A percentile compares a stretch with the other conserved stretches of the same genome.
phyloP scores from a whole-genome alignment of 2,329 filamentous ascomycete genomes.

The Phaeosphaeriaceae sp. region DNA sequence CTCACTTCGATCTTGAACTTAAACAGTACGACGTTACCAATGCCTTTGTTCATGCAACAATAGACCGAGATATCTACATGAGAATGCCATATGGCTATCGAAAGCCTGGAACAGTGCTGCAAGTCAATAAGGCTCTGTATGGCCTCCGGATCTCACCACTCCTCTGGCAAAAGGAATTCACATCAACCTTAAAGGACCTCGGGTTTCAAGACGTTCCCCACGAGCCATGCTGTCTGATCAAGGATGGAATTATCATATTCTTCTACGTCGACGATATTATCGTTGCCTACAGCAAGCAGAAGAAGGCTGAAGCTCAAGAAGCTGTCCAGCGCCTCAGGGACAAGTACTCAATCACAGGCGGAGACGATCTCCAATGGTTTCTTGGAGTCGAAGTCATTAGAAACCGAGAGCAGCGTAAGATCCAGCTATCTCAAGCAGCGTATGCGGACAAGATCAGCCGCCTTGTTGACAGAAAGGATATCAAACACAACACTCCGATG shows the following conservation, averaged over 20 bases:
- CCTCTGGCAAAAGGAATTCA: too few species aligned
- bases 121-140: too few species aligned
- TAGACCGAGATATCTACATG: too few species aligned
- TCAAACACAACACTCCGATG: neutral
- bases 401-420: neutral
- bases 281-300: too few species aligned
- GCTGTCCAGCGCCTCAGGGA: neutral
- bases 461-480: neutral
- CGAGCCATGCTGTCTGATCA: conserved; percentile 1
- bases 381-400: too few species aligned
- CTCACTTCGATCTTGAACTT: neutral
- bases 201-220: neutral
- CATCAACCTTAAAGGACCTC: neutral
- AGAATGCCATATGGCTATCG: too few species aligned
- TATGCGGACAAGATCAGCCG: too few species aligned
- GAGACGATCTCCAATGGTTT: conserved; percentile 1
- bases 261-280: too few species aligned
- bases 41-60: neutral
- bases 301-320: too few species aligned
- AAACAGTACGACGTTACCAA: too few species aligned
- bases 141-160: too few species aligned
- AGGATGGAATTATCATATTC: neutral
- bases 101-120: too few species aligned
- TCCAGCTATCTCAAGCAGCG: neutral
- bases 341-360: neutral